Conservation (phyloP, 2,329 filamentous ascomycete species). For the Clonostachys byssicola region DNA sequence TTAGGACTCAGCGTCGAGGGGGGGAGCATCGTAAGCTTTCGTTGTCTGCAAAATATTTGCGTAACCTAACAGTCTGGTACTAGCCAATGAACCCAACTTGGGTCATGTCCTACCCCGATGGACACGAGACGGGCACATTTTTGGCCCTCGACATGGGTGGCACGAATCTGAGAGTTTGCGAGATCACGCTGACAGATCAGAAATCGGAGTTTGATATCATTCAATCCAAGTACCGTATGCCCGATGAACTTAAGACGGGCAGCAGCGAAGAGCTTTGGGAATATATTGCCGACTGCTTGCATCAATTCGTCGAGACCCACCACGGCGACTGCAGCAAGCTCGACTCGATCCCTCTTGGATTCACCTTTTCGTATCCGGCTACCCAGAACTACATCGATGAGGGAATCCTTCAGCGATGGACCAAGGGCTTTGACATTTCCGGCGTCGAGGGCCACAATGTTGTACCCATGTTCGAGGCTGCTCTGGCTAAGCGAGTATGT, state of each 20-base stretch:
- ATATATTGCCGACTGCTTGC: constrained; percentile 87
- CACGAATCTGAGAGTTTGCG: constrained; percentile 91
- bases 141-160: constrained; percentile 94
- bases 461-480: constrained; percentile 80
- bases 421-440: constrained; percentile 92
- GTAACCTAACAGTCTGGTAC: constrained; percentile 7
- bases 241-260: constrained; percentile 85
- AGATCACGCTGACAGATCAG: constrained; percentile 82
- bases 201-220: constrained; percentile 92
- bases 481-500: constrained; percentile 55
- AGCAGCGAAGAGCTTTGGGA: constrained; percentile 86
- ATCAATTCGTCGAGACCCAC: constrained; percentile 86
- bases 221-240: constrained; percentile 94
- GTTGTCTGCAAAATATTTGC: no score
- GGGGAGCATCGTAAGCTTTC: constrained; percentile 76
- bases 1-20: constrained; percentile 79
- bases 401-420: constrained; percentile 91
- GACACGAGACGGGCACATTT: constrained; percentile 81
- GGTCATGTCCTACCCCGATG: constrained; percentile 87
- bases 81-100: constrained; percentile 98
- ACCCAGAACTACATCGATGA: constrained; percentile 93
- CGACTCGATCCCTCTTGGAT: constrained; percentile 73
- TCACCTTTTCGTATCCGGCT: constrained; percentile 94
- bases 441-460: constrained; percentile 90
- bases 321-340: constrained; percentile 63